Evolutionary conservation across 2,329 filamentous ascomycete species (phyloP), one percentile per base, ranked within the genome.

Genomic region (Alternaria ethzedia): DNA sequence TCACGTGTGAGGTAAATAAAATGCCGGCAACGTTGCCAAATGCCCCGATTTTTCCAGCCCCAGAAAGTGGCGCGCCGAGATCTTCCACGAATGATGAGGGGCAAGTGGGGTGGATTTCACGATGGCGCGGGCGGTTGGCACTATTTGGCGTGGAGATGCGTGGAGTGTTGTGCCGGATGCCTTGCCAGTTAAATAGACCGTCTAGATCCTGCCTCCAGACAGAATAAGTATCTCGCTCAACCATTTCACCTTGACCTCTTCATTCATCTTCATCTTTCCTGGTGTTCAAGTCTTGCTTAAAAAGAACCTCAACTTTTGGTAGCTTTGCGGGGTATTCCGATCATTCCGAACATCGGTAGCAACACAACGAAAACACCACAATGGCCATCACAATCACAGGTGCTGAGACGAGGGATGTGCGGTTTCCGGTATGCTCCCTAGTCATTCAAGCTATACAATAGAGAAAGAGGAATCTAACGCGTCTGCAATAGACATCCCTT

Each of bases 401-500:
- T 32, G 70, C 77, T 26, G 81, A 82, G 67, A 85, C 83, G 63
- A 79, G 80, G 69, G 83, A 85, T 79, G 82, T 85, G 50, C 79
- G 83, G 63, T 85, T 85, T 68, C 83, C 83, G 32, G 82, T 83
- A 73, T 54, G 80, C 70, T 56, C 4, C 13, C 17, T 28, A 13
- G 23, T 56, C 3, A 26, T 11, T 6, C 11, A 25, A 20, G 5
- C 15, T 32, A 15, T 20, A 17, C 4, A n/a, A 55, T 11, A 60
- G 47, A 30, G 21, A 6, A 7, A 10, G 15, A 10, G 17, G 30
- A 56, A 15, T 21, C 55, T 57, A 36, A 57, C 55, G 28, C 44
- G 23, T 15, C 11, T 20, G 7, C 15, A 51, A 32, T 49, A 88
- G 80, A 97, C 94, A n/a, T 97, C 94, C 44, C 89, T 97, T 65